Base-by-base conservation (phyloP, 768 basidiomycete species). In the Phaeotremella fagi region DNA sequence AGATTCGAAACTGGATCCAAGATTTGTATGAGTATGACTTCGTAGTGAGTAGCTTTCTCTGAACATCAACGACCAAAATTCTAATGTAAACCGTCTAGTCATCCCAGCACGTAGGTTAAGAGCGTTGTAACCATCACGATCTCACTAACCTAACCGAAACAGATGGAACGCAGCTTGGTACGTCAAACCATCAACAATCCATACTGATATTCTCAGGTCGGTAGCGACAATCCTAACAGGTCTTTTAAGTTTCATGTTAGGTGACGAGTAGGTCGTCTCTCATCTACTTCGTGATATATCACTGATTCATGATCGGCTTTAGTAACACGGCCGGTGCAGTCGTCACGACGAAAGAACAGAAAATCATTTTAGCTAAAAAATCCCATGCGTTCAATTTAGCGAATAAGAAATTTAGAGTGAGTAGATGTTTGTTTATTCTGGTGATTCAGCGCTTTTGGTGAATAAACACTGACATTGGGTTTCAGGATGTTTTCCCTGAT, bases 11-110 rank as follows among this genome's bases (percentile, higher is more conserved):
- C 66, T 7, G 66, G 68, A 18, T 55, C 58, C 42, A 95, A 91
- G 80, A 95, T 98, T 50, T 97, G 92, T 72, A 94, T 95, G 77
- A 94, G 90, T 22, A 95, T 98, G 90, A 75, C 75, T 7, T 70
- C 67, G 23, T 76, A 72, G 71, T 70, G 50, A 61, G 70, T 60
- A 23, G n/a, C 15, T 9, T 23, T n/a, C 20, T 23, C 5, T 3
- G 27, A 15, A 16, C 15, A 7, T 12, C 15, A 11, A 4, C 31
- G 15, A 12, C 47, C 18, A 33, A n/a, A n/a, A 0, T 45, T 43
- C 55, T 45, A 36, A 47, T 44, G 23, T 44, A 18, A 6, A 31
- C 27, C n/a, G 12, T 35, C 5, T 23, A 70, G 68, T 53, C 68
- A 70, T 54, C 68, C 68, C 14, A 64, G 61, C 64, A 64, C 68